Evolutionary conservation across 768 basidiomycete species (phyloP).

Genomic region (Mycena belliarum): DNA sequence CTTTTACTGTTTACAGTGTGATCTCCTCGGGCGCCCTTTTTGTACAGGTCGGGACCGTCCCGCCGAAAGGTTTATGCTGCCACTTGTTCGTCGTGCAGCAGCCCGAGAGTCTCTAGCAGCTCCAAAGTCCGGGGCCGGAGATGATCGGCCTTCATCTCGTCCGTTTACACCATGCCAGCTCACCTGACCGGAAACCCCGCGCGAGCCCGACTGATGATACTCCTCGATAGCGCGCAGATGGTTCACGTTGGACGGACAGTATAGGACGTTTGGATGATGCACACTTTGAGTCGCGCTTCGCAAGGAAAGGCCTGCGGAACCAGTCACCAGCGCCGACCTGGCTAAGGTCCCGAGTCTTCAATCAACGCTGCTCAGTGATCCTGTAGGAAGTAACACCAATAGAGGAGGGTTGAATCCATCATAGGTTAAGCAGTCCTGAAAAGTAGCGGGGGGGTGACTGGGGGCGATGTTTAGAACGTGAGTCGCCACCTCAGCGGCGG

Average conservation of each 20-base stretch:
- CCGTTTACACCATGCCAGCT: background rate
- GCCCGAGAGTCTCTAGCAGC: slow-evolving; percentile 24
- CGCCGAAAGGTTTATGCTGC: slow-evolving; percentile 27
- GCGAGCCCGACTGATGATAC: no score
- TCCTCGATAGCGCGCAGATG: background rate
- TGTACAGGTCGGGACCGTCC: slow-evolving; percentile 25
- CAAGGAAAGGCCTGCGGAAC: slow-evolving; percentile 3
- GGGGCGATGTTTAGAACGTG: no score
- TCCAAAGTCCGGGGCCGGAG: slow-evolving; percentile 28
- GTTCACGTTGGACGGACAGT: background rate
- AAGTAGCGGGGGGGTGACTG: background rate
- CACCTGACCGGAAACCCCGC: slow-evolving; percentile 27
- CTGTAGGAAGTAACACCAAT: background rate
- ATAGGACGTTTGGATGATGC: slow-evolving; percentile 3
- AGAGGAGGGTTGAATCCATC: background rate
- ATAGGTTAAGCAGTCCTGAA: background rate
- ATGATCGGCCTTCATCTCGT: background rate
- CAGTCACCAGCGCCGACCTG: slow-evolving; percentile 3
- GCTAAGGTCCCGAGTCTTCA: background rate
- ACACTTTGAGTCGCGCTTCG: background rate
- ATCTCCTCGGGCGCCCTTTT: no score
- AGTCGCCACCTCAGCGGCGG: background rate
- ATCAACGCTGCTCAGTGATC: no score
- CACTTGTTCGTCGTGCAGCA: slow-evolving; percentile 22
- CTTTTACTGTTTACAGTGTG: no score